phyloP scores from a whole-genome alignment of 2,329 filamentous ascomycete genomes.

The Ascochyta koolunga region DNA sequence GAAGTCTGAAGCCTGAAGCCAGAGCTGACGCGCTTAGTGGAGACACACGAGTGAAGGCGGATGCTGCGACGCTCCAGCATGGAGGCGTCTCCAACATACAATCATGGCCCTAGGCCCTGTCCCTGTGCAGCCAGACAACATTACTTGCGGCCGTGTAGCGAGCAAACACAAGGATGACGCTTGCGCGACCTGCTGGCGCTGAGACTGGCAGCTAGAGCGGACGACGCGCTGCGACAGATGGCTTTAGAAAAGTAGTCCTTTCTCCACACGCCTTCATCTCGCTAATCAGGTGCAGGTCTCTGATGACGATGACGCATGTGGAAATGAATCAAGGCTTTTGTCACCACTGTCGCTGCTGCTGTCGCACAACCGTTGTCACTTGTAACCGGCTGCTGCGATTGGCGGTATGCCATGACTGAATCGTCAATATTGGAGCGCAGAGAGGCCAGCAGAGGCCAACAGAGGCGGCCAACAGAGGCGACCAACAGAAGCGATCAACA shows the following conservation, averaged over 20 bases:
- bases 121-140: slow-evolving; percentile 6
- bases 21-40: slow-evolving; percentile 29
- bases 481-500: slow-evolving; percentile 11
- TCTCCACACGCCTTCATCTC: slow-evolving; percentile 49
- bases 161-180: slow-evolving; percentile 29
- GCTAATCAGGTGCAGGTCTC: slow-evolving; percentile 39
- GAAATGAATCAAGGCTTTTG: too few relatives aligned
- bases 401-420: slow-evolving; percentile 18
- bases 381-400: slow-evolving; percentile 31
- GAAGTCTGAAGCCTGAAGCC: slow-evolving; percentile 28
- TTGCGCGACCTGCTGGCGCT: slow-evolving; percentile 26
- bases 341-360: slow-evolving; percentile 16
- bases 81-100: not conserved
- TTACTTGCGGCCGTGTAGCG: not conserved
- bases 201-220: slow-evolving; percentile 40
- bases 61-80: slow-evolving; percentile 10
- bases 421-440: slow-evolving; percentile 25
- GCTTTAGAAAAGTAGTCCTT: slow-evolving; percentile 31
- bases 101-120: not conserved
- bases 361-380: slow-evolving; percentile 27
- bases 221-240: slow-evolving; percentile 21
- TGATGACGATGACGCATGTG: too few relatives aligned
- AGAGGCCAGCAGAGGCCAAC: slow-evolving; percentile 4
- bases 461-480: slow-evolving; percentile 21
- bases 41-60: slow-evolving; percentile 15